These are phyloP conservation scores for Begonia peltatifolia DNA, from an alignment of 306 rosid species.

Conservation along the genomic window DNA sequence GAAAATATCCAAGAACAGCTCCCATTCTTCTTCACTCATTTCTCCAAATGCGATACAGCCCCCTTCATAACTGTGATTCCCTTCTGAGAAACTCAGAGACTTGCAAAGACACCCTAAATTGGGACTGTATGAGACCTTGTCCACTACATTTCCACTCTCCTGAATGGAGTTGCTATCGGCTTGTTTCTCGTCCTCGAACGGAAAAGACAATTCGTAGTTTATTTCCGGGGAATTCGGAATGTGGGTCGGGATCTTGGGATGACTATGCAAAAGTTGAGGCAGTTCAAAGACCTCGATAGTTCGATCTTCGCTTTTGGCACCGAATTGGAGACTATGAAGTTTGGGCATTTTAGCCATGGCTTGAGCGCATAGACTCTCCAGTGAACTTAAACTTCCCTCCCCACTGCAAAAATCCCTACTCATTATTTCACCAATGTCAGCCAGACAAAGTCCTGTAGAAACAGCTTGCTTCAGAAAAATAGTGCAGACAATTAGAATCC, in stretches of 20 bases:
- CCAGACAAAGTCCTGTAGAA: conserved; percentile 52
- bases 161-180: neutral
- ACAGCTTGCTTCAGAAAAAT: conserved; percentile 60
- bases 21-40: conserved; percentile 54
- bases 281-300: conserved; percentile 12
- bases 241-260: conserved; percentile 12
- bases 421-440: conserved; percentile 77
- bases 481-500: conserved; percentile 76
- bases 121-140: neutral
- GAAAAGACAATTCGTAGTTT: conserved; percentile 3
- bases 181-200: neutral
- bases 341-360: conserved; percentile 32
- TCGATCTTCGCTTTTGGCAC: conserved; percentile 10
- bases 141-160: neutral
- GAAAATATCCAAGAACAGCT: conserved; percentile 40
- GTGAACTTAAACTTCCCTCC: conserved; percentile 31
- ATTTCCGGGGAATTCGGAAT: conserved; percentile 18
- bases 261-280: conserved; percentile 13
- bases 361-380: conserved; percentile 46
- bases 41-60: conserved; percentile 52
- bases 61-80: conserved; percentile 15
- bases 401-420: conserved; percentile 41
- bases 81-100: conserved; percentile 25
- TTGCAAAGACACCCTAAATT: conserved; percentile 9
- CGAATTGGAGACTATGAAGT: conserved; percentile 7